Evolutionary conservation across 2,329 filamentous ascomycete genomes (phyloP), one percentile per base, ranked within the genome.

Genomic region (Pseudofabraea citricarpa): DNA sequence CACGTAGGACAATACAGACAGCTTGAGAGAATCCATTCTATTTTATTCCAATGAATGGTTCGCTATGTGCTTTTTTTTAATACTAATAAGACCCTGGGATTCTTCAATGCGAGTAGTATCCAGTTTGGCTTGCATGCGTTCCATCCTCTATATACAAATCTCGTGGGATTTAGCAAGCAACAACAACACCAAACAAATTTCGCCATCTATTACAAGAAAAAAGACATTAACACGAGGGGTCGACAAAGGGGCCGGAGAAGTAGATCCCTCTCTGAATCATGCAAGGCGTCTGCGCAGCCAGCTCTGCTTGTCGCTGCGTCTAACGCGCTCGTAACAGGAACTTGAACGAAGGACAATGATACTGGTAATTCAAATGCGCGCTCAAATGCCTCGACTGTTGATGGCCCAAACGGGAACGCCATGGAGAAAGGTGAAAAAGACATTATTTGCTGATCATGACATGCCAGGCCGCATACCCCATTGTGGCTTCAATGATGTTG

Each of bases 401-500:
- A 31, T 35, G 40, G 36, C 52, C 44, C 36, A 44, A 49, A 50
- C 19, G 29, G 26, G 43, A 40, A 39, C 42, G 35, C 46, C 38
- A 51, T 41, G 35, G 44, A 52, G 36, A 53, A 52, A 47, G 21
- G 19, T 37, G 21, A 41, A 47, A 47, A 40, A 51, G 35, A 52
- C 45, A 49, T 50, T 49, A 52, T 40, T 29, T 45, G 35, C 41
- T 40, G 24, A 43, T 48, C 44, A 46, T 49, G 35, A 48, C 40
- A 48, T 51, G 26, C 46, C 47, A 35, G 50, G 16, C 44, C 58
- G 53, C 58, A 66, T 61, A 38, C 58, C 61, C 64, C 64, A 67
- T 43, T 57, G 56, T 40, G 64, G 64, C 52, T 65, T 67, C 18
- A 67, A 50, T 21, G 53, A 56, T 47, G 72, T 59, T 41, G 69